Base-by-base conservation (phyloP, 1,139 yeast species). In the Candida sp. region DNA sequence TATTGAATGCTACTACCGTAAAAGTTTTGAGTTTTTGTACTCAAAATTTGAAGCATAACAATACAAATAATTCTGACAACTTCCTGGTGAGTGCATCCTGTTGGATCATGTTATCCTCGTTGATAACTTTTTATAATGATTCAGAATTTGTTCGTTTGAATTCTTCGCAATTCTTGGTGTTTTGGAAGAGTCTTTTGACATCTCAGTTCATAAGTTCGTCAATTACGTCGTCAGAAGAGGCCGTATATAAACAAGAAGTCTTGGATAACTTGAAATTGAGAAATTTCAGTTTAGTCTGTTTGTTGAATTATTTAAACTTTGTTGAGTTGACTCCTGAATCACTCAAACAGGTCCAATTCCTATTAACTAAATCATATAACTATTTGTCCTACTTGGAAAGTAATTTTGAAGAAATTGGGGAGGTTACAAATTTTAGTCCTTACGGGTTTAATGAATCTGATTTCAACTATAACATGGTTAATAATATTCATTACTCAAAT, bases 111-210 rank as follows among this genome's bases (percentile, higher is more conserved):
- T 66, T 93, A 35, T 73, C 84, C 42, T 95, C 97, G 0, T 66
- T 90, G 36, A 85, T 91, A 62, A 82, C 89, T 21, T 79, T 84
- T 46, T 84, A 86, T 38, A 76, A 78, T 9, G 73, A 77, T 12
- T 67, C 72, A 1, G 79, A 73, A 47, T 85, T 83, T 52, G 79
- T 87, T 35, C 79, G 77, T 50, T 75, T 87, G 48, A 87, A 88
- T 57, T 74, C 89, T 4, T 79, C 93, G 0, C 96, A 88, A 56
- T 74, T 88, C 44, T 68, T 89, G 39, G 75, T 81, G 5, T 79
- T 89, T 49, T 90, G 97, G 96, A 87, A 87, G 55, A 80, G 83
- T 46, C 73, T 89, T n/a, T 67, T 90, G 43, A 85, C 90, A 2
- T 69, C 77, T 2, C 78, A 73, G 46, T 72, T 63, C 41, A 64